phyloP scores from a whole-genome alignment of 495 filamentous ascomycete genomes.

The Stereocaulon alpinum region DNA sequence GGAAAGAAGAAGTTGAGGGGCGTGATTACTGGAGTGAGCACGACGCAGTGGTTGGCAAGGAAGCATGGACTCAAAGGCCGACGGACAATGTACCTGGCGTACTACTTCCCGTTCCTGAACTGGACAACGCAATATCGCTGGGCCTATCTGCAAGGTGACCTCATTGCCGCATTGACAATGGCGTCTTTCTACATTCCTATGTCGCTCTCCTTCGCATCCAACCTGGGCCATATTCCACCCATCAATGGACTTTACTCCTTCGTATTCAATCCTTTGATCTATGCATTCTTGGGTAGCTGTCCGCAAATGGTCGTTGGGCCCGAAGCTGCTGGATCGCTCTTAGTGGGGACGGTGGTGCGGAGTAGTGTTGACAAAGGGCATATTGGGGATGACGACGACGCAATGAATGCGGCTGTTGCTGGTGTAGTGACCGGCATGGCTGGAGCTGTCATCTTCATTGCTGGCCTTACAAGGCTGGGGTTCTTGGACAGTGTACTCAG shows the following conservation, averaged over 20 bases:
- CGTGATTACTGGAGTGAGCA: constrained; percentile 26
- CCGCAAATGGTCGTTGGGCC: constrained; percentile 92
- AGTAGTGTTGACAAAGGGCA: constrained; percentile 57
- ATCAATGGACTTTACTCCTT: constrained; percentile 96
- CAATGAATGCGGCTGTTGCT: constrained; percentile 67
- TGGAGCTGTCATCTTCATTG: constrained; percentile 74
- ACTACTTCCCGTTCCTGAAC: constrained; percentile 83
- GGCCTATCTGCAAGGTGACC: constrained; percentile 74
- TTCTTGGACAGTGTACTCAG: constrained; percentile 93
- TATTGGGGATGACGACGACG: constrained; percentile 58
- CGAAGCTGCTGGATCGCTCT: constrained; percentile 84
- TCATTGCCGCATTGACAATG: constrained; percentile 78
- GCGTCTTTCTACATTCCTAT: constrained; percentile 97
- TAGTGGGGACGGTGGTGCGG: constrained; percentile 79
- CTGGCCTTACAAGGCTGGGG: constrained; percentile 75
- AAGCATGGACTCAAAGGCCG: constrained; percentile 49
- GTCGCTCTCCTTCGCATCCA: constrained; percentile 86
- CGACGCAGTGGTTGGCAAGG: constrained; percentile 51
- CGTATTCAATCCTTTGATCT: constrained; percentile 80
- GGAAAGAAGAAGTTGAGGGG: constrained; percentile 15
- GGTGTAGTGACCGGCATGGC: constrained; percentile 84
- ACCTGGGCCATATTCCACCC: constrained; percentile 84
- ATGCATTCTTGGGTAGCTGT: constrained; percentile 82
- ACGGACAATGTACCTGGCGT: constrained; percentile 66
- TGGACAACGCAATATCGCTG: constrained; percentile 81